Conservation (phyloP, 768 basidiomycete genomes). For the Podaxis sp. region DNA sequence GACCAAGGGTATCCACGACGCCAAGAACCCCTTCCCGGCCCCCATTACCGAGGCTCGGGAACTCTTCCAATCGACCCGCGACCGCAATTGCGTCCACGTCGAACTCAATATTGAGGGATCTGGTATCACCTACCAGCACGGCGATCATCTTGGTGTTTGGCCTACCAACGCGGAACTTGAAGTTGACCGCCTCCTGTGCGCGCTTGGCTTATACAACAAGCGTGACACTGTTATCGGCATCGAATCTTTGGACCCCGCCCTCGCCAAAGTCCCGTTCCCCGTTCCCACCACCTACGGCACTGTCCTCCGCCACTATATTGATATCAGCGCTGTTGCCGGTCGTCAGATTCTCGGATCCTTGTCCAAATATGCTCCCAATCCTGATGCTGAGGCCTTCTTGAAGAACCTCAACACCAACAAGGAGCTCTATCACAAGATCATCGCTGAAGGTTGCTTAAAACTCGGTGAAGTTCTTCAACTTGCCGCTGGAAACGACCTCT, state of each 20-base stretch:
- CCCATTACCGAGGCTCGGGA: conserved; percentile 77
- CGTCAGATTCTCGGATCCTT: conserved; percentile 89
- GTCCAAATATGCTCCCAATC: conserved; percentile 84
- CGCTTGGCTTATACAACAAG: conserved; percentile 82
- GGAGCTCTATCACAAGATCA: conserved; percentile 77
- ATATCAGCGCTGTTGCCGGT: conserved; percentile 92
- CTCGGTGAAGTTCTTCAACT: conserved; percentile 92
- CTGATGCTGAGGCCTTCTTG: conserved; percentile 71
- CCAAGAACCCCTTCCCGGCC: conserved; percentile 95
- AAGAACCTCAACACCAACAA: conserved; percentile 82
- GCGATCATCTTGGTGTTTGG: conserved; percentile 98
- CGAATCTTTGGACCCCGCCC: conserved; percentile 95
- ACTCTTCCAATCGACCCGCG: conserved; percentile 70
- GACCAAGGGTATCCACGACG: conserved; percentile 95
- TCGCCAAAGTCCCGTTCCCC: conserved; percentile 99
- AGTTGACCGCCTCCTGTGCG: conserved; percentile 83
- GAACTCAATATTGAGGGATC: conserved; percentile 94
- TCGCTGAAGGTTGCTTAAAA: conserved; percentile 82
- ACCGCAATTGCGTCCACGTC: conserved; percentile 92
- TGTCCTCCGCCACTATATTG: conserved; percentile 95
- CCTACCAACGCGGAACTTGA: conserved; percentile 92
- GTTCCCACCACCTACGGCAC: conserved; percentile 93
- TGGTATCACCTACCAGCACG: conserved; percentile 98
- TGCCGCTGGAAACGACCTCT: conserved; percentile 78
- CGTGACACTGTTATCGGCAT: conserved; percentile 84